Base-by-base conservation (phyloP, 257 asterid species). In the Phtheirospermum japonicum region DNA sequence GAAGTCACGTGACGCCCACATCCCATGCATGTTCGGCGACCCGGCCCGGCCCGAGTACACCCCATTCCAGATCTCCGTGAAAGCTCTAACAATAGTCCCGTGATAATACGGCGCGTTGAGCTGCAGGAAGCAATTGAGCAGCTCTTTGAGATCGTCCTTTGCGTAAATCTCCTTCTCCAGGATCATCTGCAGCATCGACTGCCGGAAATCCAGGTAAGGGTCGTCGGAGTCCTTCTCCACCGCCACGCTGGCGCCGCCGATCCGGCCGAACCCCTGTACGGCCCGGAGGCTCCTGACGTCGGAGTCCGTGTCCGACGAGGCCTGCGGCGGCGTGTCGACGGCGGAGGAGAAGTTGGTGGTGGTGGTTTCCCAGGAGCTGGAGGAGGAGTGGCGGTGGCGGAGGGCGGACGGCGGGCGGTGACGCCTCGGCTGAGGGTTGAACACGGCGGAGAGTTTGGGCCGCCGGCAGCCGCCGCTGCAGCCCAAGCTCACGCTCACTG, bases 161-260 rank as follows among this genome's bases (percentile, higher is more conserved):
- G 89, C 61, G 77, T 88, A 85, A 30, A 91, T 82, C 78, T 88
- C 79, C 20, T 80, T 85, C 75, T 88, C 96, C 57, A 90, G 73
- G 6, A 88, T 88, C 98, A 90, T 90, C 78, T 90, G 96, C 65
- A 90, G 80, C 98, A 90, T 90, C 23, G 98, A 90, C 39, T 79
- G 89, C 17, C 91, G 89, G 74, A 90, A 90, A 20, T 90, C 98
- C 1, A 82, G 76, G 28, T 90, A 90, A 32, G 95, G 96, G 68
- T 90, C 96, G 61, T 88, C 91, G 52, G 97, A 85, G 0, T 88
- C 94, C n/a, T 87, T 85, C 85, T 85, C 95, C 59, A 87, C 96
- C 18, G 95, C 95, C 57, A 86, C 81, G 52, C 94, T 89, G 69
- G 74, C 76, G 6, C 88, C 82, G 30, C 84, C 87, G 30, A 86